Base-by-base conservation (phyloP, 2,329 filamentous ascomycete genomes). In the Curvularia verruculosa region DNA sequence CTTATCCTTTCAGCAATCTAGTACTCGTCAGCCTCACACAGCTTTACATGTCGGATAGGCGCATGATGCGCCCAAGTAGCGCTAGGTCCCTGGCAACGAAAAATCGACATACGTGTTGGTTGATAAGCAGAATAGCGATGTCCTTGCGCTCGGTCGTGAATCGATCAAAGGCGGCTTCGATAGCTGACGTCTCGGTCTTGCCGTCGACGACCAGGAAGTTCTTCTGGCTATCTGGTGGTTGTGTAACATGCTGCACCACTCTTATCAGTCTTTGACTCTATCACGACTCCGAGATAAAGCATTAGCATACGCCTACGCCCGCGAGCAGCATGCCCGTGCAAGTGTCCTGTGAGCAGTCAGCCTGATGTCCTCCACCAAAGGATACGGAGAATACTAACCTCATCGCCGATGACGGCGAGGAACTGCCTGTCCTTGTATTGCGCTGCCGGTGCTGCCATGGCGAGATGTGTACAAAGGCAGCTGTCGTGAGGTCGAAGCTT, bases 181-280 rank as follows among this genome's bases (percentile, higher is more conserved):
- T 97, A 55, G 90, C 83, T 3, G 90, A 82, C 51, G 85, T 95
- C 66, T 97, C 92, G 36, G 94, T 99, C 84, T 98, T 98, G 75
- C 79, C 82, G 78, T 99, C 94, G 60, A 99, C 95, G 54, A 99
- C 92, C 9, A 99, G 87, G 81, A 97, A 99, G 84, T 99, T 99
- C 83, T 96, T 96, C 76, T 97, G 90, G 37, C 90, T 86, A 75
- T 96, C 92, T 43, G 94, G 91, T 6, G 91, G 89, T 52, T 89
- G 84, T 15, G 92, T 96, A 62, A 98, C 93, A 77, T 98, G 94
- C 93, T 97, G 64, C 51, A 3, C n/a, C 44, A 8, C 1, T 18
- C 1, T 18, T 34, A 28, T 67, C 37, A 66, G 49, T 52, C 21
- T n/a, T 44, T 7, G 15, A 12, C 13, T 24, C 7, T 21, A 26